phyloP scores from a whole-genome alignment of 1,139 yeast species.

The Geotrichum australiense region DNA sequence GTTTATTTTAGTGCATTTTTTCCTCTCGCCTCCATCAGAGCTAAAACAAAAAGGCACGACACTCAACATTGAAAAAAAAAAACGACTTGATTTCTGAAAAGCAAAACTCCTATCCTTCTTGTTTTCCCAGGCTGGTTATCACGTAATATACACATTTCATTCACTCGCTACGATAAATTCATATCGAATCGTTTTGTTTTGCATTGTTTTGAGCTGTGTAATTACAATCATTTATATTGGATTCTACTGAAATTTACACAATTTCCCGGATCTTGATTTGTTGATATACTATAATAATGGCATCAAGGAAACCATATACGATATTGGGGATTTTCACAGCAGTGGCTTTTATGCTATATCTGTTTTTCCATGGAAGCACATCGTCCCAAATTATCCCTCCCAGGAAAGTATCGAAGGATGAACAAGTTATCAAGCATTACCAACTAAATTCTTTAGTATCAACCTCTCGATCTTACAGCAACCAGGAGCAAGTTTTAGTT shows the following conservation, averaged over 20 bases:
- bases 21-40: not conserved
- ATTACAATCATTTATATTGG: no score
- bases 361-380: not conserved
- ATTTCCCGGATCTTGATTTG: no score
- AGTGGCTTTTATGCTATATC: constrained; percentile 6
- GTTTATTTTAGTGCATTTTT: not conserved
- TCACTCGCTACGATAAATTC: not conserved
- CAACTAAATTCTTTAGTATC: constrained; percentile 72
- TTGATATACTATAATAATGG: not conserved
- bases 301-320: constrained; percentile 5
- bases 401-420: constrained; percentile 5
- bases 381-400: constrained; percentile 2
- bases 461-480: constrained; percentile 59
- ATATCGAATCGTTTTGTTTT: not conserved
- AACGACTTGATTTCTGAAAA: not conserved
- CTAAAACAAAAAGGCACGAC: not conserved
- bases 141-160: not conserved
- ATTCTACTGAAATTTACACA: no score
- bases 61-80: not conserved
- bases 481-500: constrained; percentile 74
- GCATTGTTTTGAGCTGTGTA: not conserved
- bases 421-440: constrained; percentile 54
- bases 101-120: not conserved
- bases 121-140: not conserved
- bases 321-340: constrained; percentile 4